phyloP scores from a whole-genome alignment of 345 rosid genomes.

The Toxicodendron radicans region DNA sequence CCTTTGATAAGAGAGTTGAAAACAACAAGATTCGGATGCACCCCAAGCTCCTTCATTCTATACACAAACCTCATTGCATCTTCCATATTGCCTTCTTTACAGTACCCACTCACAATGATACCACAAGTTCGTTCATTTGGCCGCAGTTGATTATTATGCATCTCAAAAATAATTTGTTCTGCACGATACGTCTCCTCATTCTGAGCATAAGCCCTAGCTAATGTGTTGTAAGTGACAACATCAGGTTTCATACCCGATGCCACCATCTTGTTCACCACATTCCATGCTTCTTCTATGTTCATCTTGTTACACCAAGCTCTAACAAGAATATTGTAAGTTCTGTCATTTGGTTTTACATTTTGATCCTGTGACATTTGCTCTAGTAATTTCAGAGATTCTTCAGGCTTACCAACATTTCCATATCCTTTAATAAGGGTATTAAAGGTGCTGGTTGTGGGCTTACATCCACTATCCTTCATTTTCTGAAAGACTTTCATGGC shows the following conservation, averaged over 20 bases:
- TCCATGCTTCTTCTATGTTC: conserved; percentile 77
- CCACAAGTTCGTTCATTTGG: conserved; percentile 89
- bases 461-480: conserved; percentile 80
- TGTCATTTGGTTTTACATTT: conserved; percentile 61
- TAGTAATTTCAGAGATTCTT: conserved; percentile 65
- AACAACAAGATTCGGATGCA: conserved; percentile 79
- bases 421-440: conserved; percentile 91
- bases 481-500: conserved; percentile 75
- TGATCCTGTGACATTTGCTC: conserved; percentile 56
- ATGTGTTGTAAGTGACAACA: conserved; percentile 76
- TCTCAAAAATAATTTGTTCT: conserved; percentile 72
- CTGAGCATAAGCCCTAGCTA: conserved; percentile 76
- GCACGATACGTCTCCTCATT: conserved; percentile 59
- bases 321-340: conserved; percentile 80
- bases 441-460: conserved; percentile 79
- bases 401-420: conserved; percentile 70
- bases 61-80: conserved; percentile 75
- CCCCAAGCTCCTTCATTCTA: conserved; percentile 80
- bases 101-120: conserved; percentile 71
- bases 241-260: conserved; percentile 69
- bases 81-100: conserved; percentile 76
- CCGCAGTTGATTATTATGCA: conserved; percentile 56
- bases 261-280: conserved; percentile 65
- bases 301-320: conserved; percentile 78
- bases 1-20: conserved; percentile 89